These are phyloP conservation scores for Solanum pennellii DNA, from an alignment of 257 asterid species.

Conservation along the genomic window DNA sequence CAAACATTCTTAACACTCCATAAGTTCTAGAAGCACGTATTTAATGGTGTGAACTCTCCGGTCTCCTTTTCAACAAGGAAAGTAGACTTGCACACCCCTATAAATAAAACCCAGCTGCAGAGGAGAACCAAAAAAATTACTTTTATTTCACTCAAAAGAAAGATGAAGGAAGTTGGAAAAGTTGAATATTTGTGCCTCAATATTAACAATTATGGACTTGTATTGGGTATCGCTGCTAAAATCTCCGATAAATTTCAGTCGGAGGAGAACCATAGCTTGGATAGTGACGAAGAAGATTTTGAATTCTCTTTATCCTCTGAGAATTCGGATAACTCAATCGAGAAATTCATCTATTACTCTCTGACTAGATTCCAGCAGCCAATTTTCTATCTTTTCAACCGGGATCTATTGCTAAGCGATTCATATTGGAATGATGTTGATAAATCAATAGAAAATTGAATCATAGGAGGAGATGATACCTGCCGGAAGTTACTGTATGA, in stretches of 20 bases:
- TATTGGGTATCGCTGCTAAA: not conserved
- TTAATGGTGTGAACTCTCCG: too few species aligned
- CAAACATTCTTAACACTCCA: too few species aligned
- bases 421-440: not conserved
- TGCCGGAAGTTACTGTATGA: slow-evolving; percentile 12
- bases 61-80: not conserved
- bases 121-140: not conserved
- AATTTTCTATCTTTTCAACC: slow-evolving; percentile 24
- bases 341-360: slow-evolving; percentile 16
- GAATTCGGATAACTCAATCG: slow-evolving; percentile 6
- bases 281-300: slow-evolving; percentile 32
- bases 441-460: slow-evolving; percentile 3
- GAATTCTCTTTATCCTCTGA: slow-evolving; percentile 44
- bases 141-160: not conserved
- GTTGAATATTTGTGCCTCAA: not conserved
- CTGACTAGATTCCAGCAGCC: slow-evolving; percentile 4
- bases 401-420: slow-evolving; percentile 1
- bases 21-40: too few species aligned
- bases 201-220: not conserved
- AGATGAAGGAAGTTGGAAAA: not conserved
- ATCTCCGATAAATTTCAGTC: not conserved
- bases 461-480: slow-evolving; percentile 3
- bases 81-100: not conserved
- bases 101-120: not conserved
- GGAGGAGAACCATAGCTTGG: not conserved